These are phyloP conservation scores for Cladophialophora chaetospira DNA, from an alignment of 2,329 filamentous ascomycete genomes.

Conservation along the genomic window DNA sequence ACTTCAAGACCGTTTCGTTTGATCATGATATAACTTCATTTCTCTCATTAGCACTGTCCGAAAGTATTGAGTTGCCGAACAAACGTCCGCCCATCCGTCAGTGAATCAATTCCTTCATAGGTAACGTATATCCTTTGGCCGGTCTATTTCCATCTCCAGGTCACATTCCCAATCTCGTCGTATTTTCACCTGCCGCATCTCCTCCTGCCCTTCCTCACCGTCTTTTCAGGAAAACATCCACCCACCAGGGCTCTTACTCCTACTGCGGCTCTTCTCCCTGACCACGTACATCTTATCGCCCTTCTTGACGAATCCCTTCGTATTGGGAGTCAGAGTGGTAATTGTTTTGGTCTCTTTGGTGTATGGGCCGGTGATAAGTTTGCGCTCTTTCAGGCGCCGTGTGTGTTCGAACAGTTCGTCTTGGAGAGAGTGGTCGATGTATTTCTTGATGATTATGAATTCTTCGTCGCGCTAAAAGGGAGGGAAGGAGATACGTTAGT, in stretches of 20 bases:
- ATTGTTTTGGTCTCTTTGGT: constrained; percentile 31
- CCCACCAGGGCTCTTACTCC: constrained; percentile 22
- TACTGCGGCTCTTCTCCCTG: constrained; percentile 44
- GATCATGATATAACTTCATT: no score
- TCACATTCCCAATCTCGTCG: not conserved
- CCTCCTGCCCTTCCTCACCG: not conserved
- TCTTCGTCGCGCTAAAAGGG: constrained; percentile 60
- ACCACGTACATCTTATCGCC: constrained; percentile 51
- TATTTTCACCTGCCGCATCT: not conserved
- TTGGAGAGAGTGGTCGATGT: constrained; percentile 71
- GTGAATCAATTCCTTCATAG: no score
- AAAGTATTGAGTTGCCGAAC: not conserved
- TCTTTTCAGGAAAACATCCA: constrained; percentile 31
- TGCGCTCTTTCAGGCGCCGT: constrained; percentile 49
- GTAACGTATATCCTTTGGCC: not conserved
- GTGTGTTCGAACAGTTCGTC: constrained; percentile 74
- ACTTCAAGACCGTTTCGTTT: no score
- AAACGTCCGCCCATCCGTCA: no score
- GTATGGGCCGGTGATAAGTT: constrained; percentile 32
- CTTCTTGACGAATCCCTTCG: constrained; percentile 36
- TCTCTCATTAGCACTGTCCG: not conserved
- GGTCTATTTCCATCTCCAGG: not conserved
- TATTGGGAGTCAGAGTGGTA: constrained; percentile 30
- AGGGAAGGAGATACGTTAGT: constrained; percentile 27
- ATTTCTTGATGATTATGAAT: constrained; percentile 72